phyloP scores from a whole-genome alignment of 2,329 filamentous ascomycete species.

The Cryphonectria naterciae region DNA sequence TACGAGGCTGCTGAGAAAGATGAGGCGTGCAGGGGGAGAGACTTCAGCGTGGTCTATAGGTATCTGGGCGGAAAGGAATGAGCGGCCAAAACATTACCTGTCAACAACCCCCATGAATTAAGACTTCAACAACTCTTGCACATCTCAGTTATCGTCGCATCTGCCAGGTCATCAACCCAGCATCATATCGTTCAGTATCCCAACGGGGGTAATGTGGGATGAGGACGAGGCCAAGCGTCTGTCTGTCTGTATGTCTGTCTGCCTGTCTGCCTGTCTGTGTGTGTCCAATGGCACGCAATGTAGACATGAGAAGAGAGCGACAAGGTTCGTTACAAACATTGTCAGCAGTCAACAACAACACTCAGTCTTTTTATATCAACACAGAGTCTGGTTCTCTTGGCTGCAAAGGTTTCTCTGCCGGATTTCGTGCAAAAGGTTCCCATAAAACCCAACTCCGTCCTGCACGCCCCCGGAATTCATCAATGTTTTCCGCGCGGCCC shows the following conservation, averaged over 20 bases:
- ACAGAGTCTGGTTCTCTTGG: too few species aligned
- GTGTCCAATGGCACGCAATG: not conserved
- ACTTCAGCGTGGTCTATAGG: constrained; percentile 82
- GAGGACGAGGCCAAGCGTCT: not conserved
- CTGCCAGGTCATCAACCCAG: not conserved
- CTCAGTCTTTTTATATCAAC: too few species aligned
- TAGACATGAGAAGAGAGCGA: too few species aligned
- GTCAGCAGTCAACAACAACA: too few species aligned
- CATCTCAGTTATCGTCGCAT: not conserved
- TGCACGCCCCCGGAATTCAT: not conserved
- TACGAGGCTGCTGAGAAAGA: constrained; percentile 69
- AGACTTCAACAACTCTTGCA: not conserved
- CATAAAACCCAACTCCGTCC: not conserved
- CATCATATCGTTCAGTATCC: not conserved
- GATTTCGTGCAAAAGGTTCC: not conserved
- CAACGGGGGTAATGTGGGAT: not conserved
- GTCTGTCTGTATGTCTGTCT: too few species aligned
- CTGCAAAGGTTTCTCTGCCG: too few species aligned
- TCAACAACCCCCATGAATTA: not conserved
- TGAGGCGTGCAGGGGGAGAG: constrained; percentile 67
- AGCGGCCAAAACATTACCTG: not conserved
- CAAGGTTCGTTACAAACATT: too few species aligned
- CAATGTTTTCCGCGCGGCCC: constrained; percentile 10
- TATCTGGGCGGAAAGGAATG: constrained; percentile 64
- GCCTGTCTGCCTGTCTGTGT: too few species aligned